phyloP scores from a whole-genome alignment of 83 land plant species.

The Larix sibirica region DNA sequence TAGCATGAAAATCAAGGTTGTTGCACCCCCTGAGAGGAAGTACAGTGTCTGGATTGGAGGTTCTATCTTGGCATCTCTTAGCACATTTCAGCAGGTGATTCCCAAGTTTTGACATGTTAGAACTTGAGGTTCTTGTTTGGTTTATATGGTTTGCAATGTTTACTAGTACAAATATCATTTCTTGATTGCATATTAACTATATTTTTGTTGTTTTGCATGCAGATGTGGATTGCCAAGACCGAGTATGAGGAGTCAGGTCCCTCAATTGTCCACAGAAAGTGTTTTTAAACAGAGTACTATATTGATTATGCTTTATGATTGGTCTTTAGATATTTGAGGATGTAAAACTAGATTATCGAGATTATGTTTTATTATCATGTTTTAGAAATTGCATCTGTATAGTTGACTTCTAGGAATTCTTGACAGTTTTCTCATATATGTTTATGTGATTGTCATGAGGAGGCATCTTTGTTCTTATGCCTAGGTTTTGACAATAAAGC shows the following conservation, averaged over 20 bases:
- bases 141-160: too few relatives aligned
- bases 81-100: slow-evolving; percentile 52
- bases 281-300: slow-evolving; percentile 12
- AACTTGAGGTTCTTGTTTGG: too few relatives aligned
- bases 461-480: slow-evolving; percentile 11
- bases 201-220: not conserved
- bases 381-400: slow-evolving; percentile 12
- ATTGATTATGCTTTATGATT: not conserved
- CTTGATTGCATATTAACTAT: too few relatives aligned
- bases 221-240: slow-evolving; percentile 28
- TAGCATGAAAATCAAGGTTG: slow-evolving; percentile 76
- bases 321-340: slow-evolving; percentile 4
- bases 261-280: slow-evolving; percentile 26
- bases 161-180: too few relatives aligned
- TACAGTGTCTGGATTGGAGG: slow-evolving; percentile 61
- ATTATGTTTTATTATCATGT: not conserved
- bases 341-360: not conserved
- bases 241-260: slow-evolving; percentile 28
- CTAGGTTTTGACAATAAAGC: not conserved
- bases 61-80: slow-evolving; percentile 32
- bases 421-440: not conserved
- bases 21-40: slow-evolving; percentile 80
- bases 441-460: not conserved
- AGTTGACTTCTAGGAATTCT: not conserved
- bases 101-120: too few relatives aligned